phyloP scores from a whole-genome alignment of 768 basidiomycete genomes.

The Phaeolepiota aurea region DNA sequence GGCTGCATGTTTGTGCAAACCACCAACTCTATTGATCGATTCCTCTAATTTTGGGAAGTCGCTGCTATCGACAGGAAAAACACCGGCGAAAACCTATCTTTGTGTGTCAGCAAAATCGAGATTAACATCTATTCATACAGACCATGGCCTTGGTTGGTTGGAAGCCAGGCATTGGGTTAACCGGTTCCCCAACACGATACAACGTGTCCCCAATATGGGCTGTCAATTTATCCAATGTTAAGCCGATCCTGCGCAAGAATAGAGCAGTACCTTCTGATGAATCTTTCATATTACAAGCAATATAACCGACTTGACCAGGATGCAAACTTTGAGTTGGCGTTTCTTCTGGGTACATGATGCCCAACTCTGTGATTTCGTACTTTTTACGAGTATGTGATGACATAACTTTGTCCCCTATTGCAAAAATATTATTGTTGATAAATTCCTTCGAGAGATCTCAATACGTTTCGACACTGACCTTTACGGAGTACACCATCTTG shows the following conservation, averaged over 20 bases:
- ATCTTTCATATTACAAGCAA: slow-evolving; percentile 98
- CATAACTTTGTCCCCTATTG: slow-evolving; percentile 78
- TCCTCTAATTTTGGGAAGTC: slow-evolving; percentile 95
- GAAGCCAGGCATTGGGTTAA: slow-evolving; percentile 86
- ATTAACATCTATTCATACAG: background rate
- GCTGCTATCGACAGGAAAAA: slow-evolving; percentile 86
- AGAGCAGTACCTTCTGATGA: slow-evolving; percentile 68
- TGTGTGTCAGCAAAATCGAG: background rate
- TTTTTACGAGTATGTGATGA: slow-evolving; percentile 80
- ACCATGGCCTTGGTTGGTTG: slow-evolving; percentile 94
- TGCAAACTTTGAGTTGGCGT: slow-evolving; percentile 57
- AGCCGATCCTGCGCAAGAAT: no score
- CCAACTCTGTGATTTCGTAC: slow-evolving; percentile 85
- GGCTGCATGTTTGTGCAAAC: slow-evolving; percentile 3
- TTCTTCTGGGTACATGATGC: slow-evolving; percentile 87
- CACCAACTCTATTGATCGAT: slow-evolving; percentile 77
- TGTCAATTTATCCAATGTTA: slow-evolving; percentile 20
- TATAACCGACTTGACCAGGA: slow-evolving; percentile 80
- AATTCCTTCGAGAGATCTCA: background rate
- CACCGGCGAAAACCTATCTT: slow-evolving; percentile 80
- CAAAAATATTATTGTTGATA: background rate
- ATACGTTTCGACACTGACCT: slow-evolving; percentile 39
- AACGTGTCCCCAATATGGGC: slow-evolving; percentile 95
- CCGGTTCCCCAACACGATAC: slow-evolving; percentile 60
- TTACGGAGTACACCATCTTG: slow-evolving; percentile 75